Percentiles rank a stretch among this genome's conserved stretches.
Conservation (phyloP, 106 monocot species). For the Allium cepa region DNA sequence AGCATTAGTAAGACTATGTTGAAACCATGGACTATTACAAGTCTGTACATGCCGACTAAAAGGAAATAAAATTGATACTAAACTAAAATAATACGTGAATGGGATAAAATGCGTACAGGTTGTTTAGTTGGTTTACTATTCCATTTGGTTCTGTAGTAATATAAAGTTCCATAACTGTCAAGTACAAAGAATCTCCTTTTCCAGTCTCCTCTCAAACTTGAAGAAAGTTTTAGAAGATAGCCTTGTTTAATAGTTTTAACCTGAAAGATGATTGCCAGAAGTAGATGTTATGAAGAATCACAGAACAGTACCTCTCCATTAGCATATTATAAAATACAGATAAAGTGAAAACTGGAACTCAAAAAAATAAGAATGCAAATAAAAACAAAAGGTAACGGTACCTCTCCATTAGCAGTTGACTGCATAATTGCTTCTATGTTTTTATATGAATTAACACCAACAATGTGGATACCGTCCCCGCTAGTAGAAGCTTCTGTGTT, state of each 20-base stretch:
- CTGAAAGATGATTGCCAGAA: slow-evolving; percentile 20
- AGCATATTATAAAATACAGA: too few species aligned
- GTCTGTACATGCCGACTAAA: too few species aligned
- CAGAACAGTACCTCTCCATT: too few species aligned
- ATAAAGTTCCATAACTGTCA: slow-evolving; percentile 81
- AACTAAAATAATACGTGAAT: too few species aligned
- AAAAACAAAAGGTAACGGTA: slow-evolving; percentile 2
- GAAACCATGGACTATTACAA: too few species aligned
- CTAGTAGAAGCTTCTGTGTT: slow-evolving; percentile 50
- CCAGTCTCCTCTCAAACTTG: slow-evolving; percentile 80
- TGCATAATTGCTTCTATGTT: slow-evolving; percentile 88
- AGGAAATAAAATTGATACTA: too few species aligned
- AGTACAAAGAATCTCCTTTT: slow-evolving; percentile 95
- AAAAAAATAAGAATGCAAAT: slow-evolving; percentile 3
- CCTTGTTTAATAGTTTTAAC: slow-evolving; percentile 98
- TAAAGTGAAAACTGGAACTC: too few species aligned
- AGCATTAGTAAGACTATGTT: too few species aligned
- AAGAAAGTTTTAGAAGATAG: slow-evolving; percentile 86
- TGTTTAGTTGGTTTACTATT: slow-evolving; percentile 42
- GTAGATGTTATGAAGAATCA: too few species aligned
- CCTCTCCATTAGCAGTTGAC: slow-evolving; percentile 76
- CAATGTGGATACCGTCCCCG: slow-evolving; percentile 77
- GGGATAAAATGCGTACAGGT: slow-evolving; percentile 22
- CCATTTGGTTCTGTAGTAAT: slow-evolving; percentile 76
- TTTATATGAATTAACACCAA: slow-evolving; percentile 78